Evolutionary conservation across 768 basidiomycete species (phyloP), one percentile per base, ranked within the genome.

Genomic region (Mrakia gelida): DNA sequence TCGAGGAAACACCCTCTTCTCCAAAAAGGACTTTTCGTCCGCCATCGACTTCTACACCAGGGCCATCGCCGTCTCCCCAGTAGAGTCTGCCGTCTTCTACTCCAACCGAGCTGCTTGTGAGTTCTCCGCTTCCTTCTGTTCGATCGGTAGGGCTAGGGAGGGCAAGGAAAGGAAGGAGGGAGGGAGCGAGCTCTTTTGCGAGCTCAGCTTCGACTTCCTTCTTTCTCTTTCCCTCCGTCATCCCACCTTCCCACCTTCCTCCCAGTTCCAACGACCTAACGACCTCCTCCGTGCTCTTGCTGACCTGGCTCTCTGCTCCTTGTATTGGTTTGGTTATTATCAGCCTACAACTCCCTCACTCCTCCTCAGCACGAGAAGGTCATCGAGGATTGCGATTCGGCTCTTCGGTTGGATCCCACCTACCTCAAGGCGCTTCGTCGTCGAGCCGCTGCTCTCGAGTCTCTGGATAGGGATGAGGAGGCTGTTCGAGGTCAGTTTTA

Each of bases 61-160:
- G 81, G 87, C 87, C n/a, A 86, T 88, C 81, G 85, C 86, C 75
- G 84, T 86, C 75, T 81, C 82, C 15, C 78, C 83, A 71, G 82
- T 83, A 83, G 89, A 91, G 10, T 94, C 96, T 82, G 91, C 97
- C 41, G 93, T 98, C 45, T 99, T 91, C 86, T 98, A 90, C 88
- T 93, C 92, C 85, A 99, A 99, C 85, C 91, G 97, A 73, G 97
- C 96, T 59, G 97, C 97, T 79, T 98, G 96, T 94, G 78, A 76
- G 91, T 87, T 2, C 9, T 76, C 34, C 38, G 26, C 59, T 26
- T n/a, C 28, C 28, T 67, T 45, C 45, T 45, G 7, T 11, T 62
- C 28, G 21, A 38, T 38, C 54, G 6, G 26, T 34, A 1, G 38
- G 38, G 32, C 32, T 23, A 3, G 38, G 67, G n/a, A 28, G 45